Evolutionary conservation across 2,329 filamentous ascomycete genomes (phyloP), one percentile per base, ranked within the genome.

Genomic region (Simplicillium sp.): DNA sequence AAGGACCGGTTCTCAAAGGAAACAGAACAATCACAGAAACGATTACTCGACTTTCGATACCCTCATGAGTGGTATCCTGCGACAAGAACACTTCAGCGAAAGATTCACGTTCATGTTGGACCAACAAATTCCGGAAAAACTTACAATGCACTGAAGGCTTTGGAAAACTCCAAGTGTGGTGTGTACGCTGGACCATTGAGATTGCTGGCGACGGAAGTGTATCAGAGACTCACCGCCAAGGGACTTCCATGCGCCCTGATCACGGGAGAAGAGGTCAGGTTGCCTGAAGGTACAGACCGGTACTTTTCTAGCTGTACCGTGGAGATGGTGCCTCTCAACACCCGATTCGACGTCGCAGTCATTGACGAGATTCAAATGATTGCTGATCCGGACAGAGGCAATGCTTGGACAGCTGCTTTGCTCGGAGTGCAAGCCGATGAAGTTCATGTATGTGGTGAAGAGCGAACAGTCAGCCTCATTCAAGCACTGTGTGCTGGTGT

Each of bases 301-400:
- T 71, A 71, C 45, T 82, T 94, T 54, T 75, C 73, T 43, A 90
- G 87, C 55, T 96, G 92, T 56, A 98, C 92, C 0, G 92, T 98
- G 3, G 92, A 98, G 60, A 98, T 98, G 75, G 63, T 73, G 7
- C 74, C 74, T 2, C 55, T 70, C n/a, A 72, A 65, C 50, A 49
- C 62, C 4, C 57, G 59, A 2, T 78, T 86, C 25, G 90, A 97
- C 34, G 89, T 98, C 29, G 90, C 87, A 2, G 90, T 98, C 49
- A 90, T 98, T 47, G 92, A 98, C 56, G 92, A 98, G 65, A 97
- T 98, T 43, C 92, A 98, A 62, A 97, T 98, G 92, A 87, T 98
- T 50, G 82, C 78, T 13, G 82, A 88, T 53, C 46, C 59, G 0
- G 77, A 87, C 1, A 82, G 92, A 50, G 92, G 94, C 2, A 94